Evolutionary conservation across 768 basidiomycete genomes (phyloP).

Genomic region (Tylopilus balloui): DNA sequence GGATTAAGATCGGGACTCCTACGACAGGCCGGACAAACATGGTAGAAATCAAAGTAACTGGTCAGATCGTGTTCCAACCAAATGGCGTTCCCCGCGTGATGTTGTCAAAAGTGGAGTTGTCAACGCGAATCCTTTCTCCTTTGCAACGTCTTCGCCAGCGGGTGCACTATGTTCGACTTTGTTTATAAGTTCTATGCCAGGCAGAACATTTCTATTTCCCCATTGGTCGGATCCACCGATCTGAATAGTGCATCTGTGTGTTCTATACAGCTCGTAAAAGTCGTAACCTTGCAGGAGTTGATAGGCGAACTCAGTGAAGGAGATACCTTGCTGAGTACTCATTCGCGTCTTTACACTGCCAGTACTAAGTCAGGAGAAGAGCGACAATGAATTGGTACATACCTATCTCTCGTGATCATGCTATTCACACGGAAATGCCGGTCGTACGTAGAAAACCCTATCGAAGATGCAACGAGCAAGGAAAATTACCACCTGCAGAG

Average conservation of each 20-base stretch:
- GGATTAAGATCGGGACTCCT: background rate
- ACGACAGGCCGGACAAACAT: constrained; percentile 44
- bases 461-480: too few species aligned
- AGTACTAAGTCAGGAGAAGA: constrained; percentile 7
- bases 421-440: constrained; percentile 79
- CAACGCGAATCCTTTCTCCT: constrained; percentile 62
- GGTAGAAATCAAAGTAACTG: constrained; percentile 90
- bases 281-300: constrained; percentile 97
- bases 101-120: constrained; percentile 95
- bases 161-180: constrained; percentile 30
- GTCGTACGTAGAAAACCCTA: constrained; percentile 82
- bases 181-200: constrained; percentile 87
- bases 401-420: constrained; percentile 93
- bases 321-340: constrained; percentile 77
- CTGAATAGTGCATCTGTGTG: constrained; percentile 74
- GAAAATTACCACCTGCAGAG: too few species aligned
- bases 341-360: constrained; percentile 79
- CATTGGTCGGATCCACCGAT: constrained; percentile 97
- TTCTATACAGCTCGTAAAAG: constrained; percentile 70
- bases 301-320: constrained; percentile 98
- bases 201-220: constrained; percentile 97
- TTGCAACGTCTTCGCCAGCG: constrained; percentile 7
- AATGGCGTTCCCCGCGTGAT: constrained; percentile 85
- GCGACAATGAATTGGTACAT: constrained; percentile 14
- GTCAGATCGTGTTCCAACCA: constrained; percentile 82